Conservation (phyloP, 83 land plant species). For the Picea engelmannii region DNA sequence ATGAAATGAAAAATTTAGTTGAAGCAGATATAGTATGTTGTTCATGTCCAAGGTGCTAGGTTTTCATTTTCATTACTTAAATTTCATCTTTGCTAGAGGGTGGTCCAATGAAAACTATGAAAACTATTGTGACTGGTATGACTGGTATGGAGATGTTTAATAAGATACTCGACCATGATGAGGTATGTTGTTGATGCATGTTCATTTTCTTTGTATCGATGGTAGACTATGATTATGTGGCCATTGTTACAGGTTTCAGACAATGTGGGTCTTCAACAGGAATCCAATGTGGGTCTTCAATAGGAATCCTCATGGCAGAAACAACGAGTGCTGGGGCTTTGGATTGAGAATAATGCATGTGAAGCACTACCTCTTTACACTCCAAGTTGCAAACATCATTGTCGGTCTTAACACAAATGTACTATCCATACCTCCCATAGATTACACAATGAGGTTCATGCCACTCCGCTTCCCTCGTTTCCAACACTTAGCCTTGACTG, state of each 20-base stretch:
- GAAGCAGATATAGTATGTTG: no score
- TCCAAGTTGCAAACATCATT: constrained; percentile 91
- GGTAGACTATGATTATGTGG: neutral
- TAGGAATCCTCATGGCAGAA: constrained; percentile 26
- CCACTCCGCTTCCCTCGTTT: constrained; percentile 73
- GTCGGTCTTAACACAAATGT: constrained; percentile 87
- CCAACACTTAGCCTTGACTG: constrained; percentile 61
- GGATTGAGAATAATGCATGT: constrained; percentile 17
- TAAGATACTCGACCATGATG: no score
- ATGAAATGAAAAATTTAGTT: no score
- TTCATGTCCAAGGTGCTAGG: no score
- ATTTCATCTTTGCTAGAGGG: no score
- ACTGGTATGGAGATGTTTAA: no score
- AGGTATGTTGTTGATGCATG: no score
- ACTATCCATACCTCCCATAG: constrained; percentile 91
- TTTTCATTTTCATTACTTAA: no score
- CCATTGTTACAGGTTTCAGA: constrained; percentile 84
- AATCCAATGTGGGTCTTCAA: no score
- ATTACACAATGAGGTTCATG: constrained; percentile 85
- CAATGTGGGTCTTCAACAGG: constrained; percentile 79
- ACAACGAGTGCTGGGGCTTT: neutral
- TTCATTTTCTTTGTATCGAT: constrained; percentile 4
- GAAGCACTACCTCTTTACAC: constrained; percentile 63
- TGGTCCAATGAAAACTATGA: no score
- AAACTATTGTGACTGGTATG: no score